phyloP scores from a whole-genome alignment of 2,329 filamentous ascomycete species.

The Rutstroemia sp. region DNA sequence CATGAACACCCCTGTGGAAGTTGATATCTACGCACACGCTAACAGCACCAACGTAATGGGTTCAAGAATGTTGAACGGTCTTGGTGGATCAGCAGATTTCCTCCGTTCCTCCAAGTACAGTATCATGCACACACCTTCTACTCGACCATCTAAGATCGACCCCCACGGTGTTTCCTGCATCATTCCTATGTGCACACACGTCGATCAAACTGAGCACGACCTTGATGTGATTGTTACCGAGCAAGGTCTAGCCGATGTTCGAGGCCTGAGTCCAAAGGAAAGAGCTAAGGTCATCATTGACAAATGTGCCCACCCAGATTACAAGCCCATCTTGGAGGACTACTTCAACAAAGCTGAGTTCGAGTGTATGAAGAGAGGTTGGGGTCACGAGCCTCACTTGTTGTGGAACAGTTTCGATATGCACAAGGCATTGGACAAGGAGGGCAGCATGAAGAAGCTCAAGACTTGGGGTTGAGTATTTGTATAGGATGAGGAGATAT shows the following conservation, averaged over 20 bases:
- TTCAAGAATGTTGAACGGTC: conserved; percentile 77
- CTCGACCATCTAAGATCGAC: conserved; percentile 74
- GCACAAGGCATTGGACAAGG: conserved; percentile 73
- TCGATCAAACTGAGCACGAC: conserved; percentile 91
- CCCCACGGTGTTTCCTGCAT: conserved; percentile 78
- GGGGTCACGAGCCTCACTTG: conserved; percentile 85
- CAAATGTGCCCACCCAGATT: conserved; percentile 80
- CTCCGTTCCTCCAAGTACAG: conserved; percentile 72
- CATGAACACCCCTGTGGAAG: conserved; percentile 93
- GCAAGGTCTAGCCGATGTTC: conserved; percentile 74
- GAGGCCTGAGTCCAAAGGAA: conserved; percentile 72
- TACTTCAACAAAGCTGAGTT: conserved; percentile 84
- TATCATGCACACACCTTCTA: conserved; percentile 89
- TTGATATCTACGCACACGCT: conserved; percentile 90
- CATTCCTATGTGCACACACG: conserved; percentile 88
- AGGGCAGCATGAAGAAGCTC: conserved; percentile 68
- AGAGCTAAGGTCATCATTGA: conserved; percentile 78
- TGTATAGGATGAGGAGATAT: neutral
- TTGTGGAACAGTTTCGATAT: conserved; percentile 84
- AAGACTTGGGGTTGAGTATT: conserved; percentile 27
- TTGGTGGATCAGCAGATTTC: conserved; percentile 78
- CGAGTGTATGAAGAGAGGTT: conserved; percentile 77
- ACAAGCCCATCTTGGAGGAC: conserved; percentile 71
- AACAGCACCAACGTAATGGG: conserved; percentile 90
- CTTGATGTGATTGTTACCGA: conserved; percentile 78